These are phyloP conservation scores for Pholiota molesta DNA, from an alignment of 768 basidiomycete genomes.

Conservation along the genomic window DNA sequence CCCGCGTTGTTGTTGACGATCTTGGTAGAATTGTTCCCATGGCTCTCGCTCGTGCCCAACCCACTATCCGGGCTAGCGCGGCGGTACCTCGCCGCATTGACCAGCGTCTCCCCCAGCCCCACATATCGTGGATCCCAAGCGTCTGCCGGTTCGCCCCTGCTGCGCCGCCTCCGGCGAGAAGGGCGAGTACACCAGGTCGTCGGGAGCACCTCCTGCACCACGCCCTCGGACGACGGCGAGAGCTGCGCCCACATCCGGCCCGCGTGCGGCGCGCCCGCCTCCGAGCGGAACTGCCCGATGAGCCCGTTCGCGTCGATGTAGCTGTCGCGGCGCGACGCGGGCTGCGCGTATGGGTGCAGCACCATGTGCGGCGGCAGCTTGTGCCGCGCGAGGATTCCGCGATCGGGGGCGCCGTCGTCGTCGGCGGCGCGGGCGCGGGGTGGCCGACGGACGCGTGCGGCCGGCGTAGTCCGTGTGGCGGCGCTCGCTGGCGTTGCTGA, in stretches of 20 bases:
- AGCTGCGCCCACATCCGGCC: slow-evolving; percentile 56
- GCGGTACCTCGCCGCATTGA: slow-evolving; percentile 32
- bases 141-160: slow-evolving; percentile 25
- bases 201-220: slow-evolving; percentile 46
- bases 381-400: slow-evolving; percentile 35
- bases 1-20: slow-evolving; percentile 4
- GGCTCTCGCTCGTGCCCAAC: slow-evolving; percentile 49
- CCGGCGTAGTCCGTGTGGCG: slow-evolving; percentile 33
- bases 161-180: slow-evolving; percentile 32
- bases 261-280: slow-evolving; percentile 42
- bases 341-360: slow-evolving; percentile 49
- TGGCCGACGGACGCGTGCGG: slow-evolving; percentile 32
- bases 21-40: slow-evolving; percentile 12
- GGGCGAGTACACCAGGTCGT: slow-evolving; percentile 53
- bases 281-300: slow-evolving; percentile 33
- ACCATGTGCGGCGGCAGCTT: slow-evolving; percentile 40
- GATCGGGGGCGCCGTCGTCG: slow-evolving; percentile 17
- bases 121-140: slow-evolving; percentile 49
- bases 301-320: slow-evolving; percentile 36
- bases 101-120: slow-evolving; percentile 67
- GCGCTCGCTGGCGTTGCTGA: slow-evolving; percentile 16
- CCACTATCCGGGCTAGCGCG: slow-evolving; percentile 43
- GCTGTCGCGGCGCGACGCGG: slow-evolving; percentile 31
- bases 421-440: slow-evolving; percentile 5
- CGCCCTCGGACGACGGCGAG: slow-evolving; percentile 37